A percentile compares a stretch with the other conserved stretches of the same genome.
Evolutionary conservation across 139 green algal genomes (phyloP).

Genomic region (Zygnema cylindricum): DNA sequence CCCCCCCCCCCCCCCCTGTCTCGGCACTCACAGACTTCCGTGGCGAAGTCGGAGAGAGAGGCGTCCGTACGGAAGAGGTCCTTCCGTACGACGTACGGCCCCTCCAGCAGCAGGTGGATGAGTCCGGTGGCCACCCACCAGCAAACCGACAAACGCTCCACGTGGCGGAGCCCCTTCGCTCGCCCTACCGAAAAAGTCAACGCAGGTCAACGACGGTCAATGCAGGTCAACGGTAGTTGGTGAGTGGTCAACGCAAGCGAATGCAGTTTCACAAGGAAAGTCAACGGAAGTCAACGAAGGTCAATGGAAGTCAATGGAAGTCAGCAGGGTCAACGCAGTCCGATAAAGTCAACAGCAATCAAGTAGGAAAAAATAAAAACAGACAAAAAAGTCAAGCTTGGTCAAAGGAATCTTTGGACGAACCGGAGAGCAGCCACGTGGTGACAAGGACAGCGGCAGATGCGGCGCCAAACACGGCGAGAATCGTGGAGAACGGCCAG

Average conservation of each 20-base stretch:
- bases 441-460: slow-evolving; percentile 52
- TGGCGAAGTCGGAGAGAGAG: neutral
- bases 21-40: slow-evolving; percentile 5
- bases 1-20: slow-evolving; percentile 69
- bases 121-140: slow-evolving; percentile 70
- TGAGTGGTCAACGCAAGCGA: neutral
- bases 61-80: slow-evolving; percentile 70
- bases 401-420: neutral
- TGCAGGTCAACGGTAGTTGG: too few relatives aligned
- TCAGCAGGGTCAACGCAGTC: slow-evolving; percentile 13
- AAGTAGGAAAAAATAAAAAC: neutral
- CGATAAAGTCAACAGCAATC: neutral
- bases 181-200: too few relatives aligned
- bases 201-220: too few relatives aligned
- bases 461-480: slow-evolving; percentile 75
- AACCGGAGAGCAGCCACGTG: slow-evolving; percentile 26
- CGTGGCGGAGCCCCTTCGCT: neutral
- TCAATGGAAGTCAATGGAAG: slow-evolving; percentile 27
- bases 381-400: slow-evolving; percentile 1
- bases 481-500: slow-evolving; percentile 71
- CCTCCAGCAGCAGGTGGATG: slow-evolving; percentile 87
- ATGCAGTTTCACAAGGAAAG: neutral
- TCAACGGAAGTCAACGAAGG: neutral
- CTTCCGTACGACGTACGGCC: slow-evolving; percentile 73
- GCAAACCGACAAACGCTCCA: slow-evolving; percentile 28